These are phyloP conservation scores for Termitomyces sp. DNA, from an alignment of 768 basidiomycete genomes.

Conservation along the genomic window DNA sequence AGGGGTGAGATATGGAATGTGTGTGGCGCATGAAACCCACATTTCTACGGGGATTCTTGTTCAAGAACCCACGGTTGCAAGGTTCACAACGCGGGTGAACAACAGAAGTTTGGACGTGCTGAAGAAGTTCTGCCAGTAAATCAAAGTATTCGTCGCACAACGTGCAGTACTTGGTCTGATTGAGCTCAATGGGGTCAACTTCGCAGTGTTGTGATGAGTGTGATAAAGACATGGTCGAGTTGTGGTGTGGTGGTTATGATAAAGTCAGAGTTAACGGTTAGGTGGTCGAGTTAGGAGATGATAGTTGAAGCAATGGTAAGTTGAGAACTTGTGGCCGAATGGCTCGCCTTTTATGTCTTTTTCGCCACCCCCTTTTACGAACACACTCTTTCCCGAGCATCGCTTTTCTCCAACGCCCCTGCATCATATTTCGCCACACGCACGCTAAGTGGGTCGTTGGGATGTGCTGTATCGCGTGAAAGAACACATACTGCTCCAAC, in stretches of 20 bases:
- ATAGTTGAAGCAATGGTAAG: constrained; percentile 3
- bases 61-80: constrained; percentile 1
- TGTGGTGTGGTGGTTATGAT: too few species aligned
- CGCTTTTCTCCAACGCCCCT: background rate
- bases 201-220: background rate
- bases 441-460: background rate
- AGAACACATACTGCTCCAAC: background rate
- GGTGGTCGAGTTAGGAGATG: background rate
- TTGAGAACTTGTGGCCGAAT: background rate
- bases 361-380: background rate
- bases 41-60: constrained; percentile 5
- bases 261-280: background rate
- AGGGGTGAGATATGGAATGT: background rate
- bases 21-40: constrained; percentile 1
- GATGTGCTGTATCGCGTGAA: background rate
- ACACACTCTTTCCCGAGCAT: constrained; percentile 1
- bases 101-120: background rate
- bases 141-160: constrained; percentile 3
- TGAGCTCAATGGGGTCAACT: background rate
- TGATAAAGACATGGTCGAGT: background rate
- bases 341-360: constrained; percentile 4
- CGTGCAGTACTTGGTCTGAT: background rate
- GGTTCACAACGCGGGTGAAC: constrained; percentile 8
- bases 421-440: background rate
- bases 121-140: background rate